Evolutionary conservation across 176 grass and related monocot species (phyloP).

Genomic region (Otatea glauca): DNA sequence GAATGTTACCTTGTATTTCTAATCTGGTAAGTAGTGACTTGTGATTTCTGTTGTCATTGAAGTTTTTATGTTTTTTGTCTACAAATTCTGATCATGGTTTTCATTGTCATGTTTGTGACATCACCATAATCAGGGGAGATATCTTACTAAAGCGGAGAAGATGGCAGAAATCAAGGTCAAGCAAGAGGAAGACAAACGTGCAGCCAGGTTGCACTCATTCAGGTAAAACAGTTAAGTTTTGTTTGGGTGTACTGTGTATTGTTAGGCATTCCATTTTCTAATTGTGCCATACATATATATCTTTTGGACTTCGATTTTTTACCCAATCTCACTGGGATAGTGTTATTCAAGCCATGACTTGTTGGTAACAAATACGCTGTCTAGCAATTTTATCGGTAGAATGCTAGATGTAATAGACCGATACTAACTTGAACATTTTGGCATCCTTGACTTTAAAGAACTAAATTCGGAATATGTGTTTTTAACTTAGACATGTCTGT

Average conservation of each 20-base stretch:
- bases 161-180: constrained; percentile 74
- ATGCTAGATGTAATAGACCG: constrained; percentile 13
- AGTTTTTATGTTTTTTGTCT: background rate
- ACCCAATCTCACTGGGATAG: constrained; percentile 4
- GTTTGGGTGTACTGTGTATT: background rate
- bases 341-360: constrained; percentile 23
- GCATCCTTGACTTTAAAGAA: constrained; percentile 3
- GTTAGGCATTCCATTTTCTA: background rate
- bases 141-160: constrained; percentile 74
- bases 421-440: constrained; percentile 4
- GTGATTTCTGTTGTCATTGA: background rate
- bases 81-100: constrained; percentile 19
- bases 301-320: background rate
- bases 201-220: constrained; percentile 84
- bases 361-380: background rate
- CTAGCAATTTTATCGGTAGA: background rate
- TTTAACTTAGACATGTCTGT: background rate
- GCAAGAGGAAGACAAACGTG: constrained; percentile 85
- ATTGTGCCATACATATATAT: background rate
- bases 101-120: background rate
- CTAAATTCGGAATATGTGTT: background rate
- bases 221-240: constrained; percentile 47
- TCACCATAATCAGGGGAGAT: constrained; percentile 62
- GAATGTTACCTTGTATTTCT: constrained; percentile 22
- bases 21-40: constrained; percentile 1